A percentile compares a stretch with the other conserved stretches of the same genome.
Evolutionary conservation across 768 basidiomycete genomes (phyloP).

Genomic region (Melanogaster broomeanus): DNA sequence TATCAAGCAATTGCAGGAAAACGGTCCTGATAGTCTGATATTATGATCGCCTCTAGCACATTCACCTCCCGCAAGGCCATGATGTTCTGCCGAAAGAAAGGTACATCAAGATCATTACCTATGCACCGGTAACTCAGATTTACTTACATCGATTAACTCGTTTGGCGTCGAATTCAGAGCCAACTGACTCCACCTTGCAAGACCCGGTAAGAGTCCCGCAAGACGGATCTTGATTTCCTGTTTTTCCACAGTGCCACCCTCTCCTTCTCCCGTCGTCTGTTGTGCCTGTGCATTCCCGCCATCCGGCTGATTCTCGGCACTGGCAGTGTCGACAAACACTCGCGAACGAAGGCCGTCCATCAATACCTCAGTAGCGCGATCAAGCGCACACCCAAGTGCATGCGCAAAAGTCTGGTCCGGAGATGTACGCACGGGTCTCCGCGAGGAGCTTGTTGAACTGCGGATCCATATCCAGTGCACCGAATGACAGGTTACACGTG

Average conservation of each 20-base stretch:
- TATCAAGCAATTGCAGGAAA: slow-evolving; percentile 22
- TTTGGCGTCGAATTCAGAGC: slow-evolving; percentile 72
- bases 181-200: slow-evolving; percentile 76
- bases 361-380: slow-evolving; percentile 64
- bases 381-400: slow-evolving; percentile 74
- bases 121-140: neutral
- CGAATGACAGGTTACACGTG: slow-evolving; percentile 5
- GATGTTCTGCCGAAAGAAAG: slow-evolving; percentile 50
- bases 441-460: slow-evolving; percentile 64
- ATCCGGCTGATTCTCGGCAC: slow-evolving; percentile 4
- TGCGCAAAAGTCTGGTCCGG: slow-evolving; percentile 68
- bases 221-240: slow-evolving; percentile 60
- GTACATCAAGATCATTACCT: slow-evolving; percentile 1
- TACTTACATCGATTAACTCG: slow-evolving; percentile 80
- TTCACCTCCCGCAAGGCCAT: slow-evolving; percentile 62
- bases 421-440: slow-evolving; percentile 65
- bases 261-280: slow-evolving; percentile 14
- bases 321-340: slow-evolving; percentile 49
- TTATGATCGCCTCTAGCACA: slow-evolving; percentile 72
- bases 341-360: slow-evolving; percentile 63
- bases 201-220: slow-evolving; percentile 77
- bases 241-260: slow-evolving; percentile 11
- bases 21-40: slow-evolving; percentile 64
- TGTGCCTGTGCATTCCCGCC: slow-evolving; percentile 12
- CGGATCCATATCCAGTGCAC: slow-evolving; percentile 13